A percentile compares a stretch with the other conserved stretches of the same genome.
Evolutionary conservation across 352 stramenopile species (phyloP).

Genomic region (Pythium aphanidermatum): DNA sequence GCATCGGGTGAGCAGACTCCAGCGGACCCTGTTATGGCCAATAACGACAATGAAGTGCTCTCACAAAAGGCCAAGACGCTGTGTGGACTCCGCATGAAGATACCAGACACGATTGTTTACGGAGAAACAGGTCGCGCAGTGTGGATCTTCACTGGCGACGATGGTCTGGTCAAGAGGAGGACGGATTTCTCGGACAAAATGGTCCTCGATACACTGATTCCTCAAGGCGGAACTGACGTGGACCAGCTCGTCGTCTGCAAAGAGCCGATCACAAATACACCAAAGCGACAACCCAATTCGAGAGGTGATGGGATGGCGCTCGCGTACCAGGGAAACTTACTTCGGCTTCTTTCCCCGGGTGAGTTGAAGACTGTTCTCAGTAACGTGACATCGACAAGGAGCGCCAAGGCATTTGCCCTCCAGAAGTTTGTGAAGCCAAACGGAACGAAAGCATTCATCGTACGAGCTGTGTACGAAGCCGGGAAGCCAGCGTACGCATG

Average conservation of each 20-base stretch:
- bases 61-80: conserved; percentile 15
- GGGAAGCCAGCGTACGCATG: conserved; percentile 57
- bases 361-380: conserved; percentile 69
- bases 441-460: conserved; percentile 64
- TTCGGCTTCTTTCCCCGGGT: conserved; percentile 50
- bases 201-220: conserved; percentile 58
- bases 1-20: too few relatives aligned
- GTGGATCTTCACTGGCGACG: conserved; percentile 66
- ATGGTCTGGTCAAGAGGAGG: conserved; percentile 54
- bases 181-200: conserved; percentile 68
- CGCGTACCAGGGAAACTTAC: conserved; percentile 47
- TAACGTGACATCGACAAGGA: conserved; percentile 44
- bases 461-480: conserved; percentile 56
- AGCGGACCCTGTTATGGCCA: too few relatives aligned
- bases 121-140: conserved; percentile 62
- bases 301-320: too few relatives aligned
- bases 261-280: conserved; percentile 34
- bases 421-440: conserved; percentile 71
- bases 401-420: conserved; percentile 55
- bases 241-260: conserved; percentile 67
- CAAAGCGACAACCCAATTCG: conserved; percentile 10
- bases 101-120: conserved; percentile 79
- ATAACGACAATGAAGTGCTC: neutral
- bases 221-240: conserved; percentile 16
- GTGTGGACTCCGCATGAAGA: conserved; percentile 45